These are phyloP conservation scores for Aspergillus brunneoviolaceus DNA, from an alignment of 2,329 filamentous ascomycete genomes.

Conservation along the genomic window DNA sequence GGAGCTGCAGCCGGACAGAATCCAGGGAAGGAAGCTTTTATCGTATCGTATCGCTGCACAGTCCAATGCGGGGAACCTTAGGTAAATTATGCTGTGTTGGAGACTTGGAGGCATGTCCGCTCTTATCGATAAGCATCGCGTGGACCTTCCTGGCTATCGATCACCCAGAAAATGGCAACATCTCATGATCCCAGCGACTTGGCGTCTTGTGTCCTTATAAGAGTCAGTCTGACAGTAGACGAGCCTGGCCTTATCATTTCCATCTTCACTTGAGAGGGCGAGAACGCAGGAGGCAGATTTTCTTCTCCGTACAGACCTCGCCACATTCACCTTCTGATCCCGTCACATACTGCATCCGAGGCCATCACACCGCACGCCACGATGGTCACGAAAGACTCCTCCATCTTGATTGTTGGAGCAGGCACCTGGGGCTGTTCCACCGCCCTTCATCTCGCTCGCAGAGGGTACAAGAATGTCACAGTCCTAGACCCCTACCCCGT, in stretches of 20 bases:
- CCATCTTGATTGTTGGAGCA: conserved; percentile 50
- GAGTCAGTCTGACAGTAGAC: neutral
- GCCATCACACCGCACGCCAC: neutral
- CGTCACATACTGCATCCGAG: neutral
- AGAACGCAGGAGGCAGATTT: neutral
- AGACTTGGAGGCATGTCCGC: neutral
- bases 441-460: conserved; percentile 46
- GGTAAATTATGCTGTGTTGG: neutral
- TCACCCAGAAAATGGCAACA: neutral
- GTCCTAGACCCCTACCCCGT: conserved; percentile 49
- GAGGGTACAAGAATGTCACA: conserved; percentile 49
- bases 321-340: neutral
- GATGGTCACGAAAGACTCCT: conserved; percentile 19
- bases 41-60: neutral
- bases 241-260: neutral
- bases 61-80: neutral
- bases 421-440: conserved; percentile 51
- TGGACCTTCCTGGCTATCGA: conserved; percentile 7
- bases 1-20: too few relatives aligned
- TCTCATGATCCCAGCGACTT: conserved; percentile 2
- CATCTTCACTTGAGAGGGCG: neutral
- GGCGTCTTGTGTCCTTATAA: neutral
- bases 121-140: conserved; percentile 6
- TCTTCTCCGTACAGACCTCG: neutral
- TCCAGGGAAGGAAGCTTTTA: neutral